phyloP scores from a whole-genome alignment of 495 filamentous ascomycete species.

The Daldinia concentrica region DNA sequence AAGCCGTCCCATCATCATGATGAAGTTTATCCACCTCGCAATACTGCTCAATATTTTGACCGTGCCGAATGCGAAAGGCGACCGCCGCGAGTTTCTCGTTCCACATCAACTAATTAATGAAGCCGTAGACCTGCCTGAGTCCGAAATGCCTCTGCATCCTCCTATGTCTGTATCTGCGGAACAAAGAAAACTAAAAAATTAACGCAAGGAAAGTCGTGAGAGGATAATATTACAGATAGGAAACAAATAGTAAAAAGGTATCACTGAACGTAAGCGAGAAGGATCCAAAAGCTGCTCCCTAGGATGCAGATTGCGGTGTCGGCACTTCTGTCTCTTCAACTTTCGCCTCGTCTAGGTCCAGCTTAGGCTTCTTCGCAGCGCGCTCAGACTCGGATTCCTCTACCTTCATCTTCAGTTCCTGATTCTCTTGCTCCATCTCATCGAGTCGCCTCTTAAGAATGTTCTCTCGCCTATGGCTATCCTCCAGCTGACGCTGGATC shows the following conservation, averaged over 20 bases:
- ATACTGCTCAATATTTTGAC: constrained; percentile 22
- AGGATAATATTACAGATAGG: constrained; percentile 37
- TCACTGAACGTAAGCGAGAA: constrained; percentile 10
- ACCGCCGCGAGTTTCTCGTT: constrained; percentile 26
- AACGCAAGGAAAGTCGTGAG: constrained; percentile 36
- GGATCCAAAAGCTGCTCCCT: background rate
- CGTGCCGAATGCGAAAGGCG: constrained; percentile 24
- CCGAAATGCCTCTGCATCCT: constrained; percentile 30
- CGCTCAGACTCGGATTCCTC: constrained; percentile 49
- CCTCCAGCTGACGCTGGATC: constrained; percentile 73
- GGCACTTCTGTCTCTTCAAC: constrained; percentile 43
- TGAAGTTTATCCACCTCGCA: constrained; percentile 25
- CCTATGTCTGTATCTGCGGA: constrained; percentile 16
- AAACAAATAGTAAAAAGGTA: constrained; percentile 24
- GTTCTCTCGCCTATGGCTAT: constrained; percentile 78
- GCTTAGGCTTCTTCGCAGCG: constrained; percentile 49
- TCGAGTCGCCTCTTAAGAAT: constrained; percentile 83
- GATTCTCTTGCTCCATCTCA: constrained; percentile 73
- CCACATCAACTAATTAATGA: constrained; percentile 40
- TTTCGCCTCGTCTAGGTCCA: constrained; percentile 42
- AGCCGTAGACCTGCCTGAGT: constrained; percentile 22
- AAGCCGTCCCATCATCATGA: constrained; percentile 29
- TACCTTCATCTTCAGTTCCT: constrained; percentile 52
- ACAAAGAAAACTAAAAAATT: constrained; percentile 16
- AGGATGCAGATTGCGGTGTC: constrained; percentile 42